Conservation (phyloP, 176 grass and related monocot species). For the Aegilops sharonensis region DNA sequence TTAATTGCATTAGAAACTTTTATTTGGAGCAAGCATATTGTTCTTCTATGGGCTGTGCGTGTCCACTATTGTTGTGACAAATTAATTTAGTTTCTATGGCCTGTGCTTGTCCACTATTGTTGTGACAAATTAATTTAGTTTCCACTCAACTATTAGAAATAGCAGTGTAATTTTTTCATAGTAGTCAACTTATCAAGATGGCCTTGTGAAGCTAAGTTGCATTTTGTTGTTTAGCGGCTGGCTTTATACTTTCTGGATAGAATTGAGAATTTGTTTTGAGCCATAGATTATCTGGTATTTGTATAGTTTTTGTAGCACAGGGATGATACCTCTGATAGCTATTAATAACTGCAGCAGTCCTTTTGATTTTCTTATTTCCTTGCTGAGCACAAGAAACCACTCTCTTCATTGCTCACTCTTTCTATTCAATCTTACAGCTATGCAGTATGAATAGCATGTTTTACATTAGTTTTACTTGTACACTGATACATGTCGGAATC, state of each 20-base stretch:
- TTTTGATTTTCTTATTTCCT: not conserved
- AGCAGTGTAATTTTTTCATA: not conserved
- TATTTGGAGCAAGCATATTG: not conserved
- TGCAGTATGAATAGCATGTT: not conserved
- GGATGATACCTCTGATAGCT: not conserved
- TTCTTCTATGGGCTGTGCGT: not conserved
- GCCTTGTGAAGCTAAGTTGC: not conserved
- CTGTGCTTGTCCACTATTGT: not conserved
- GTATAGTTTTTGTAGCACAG: not conserved
- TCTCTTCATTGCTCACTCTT: not conserved
- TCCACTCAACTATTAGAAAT: constrained; percentile 16
- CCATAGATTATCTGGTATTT: not conserved
- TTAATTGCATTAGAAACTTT: not conserved
- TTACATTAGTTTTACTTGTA: not conserved
- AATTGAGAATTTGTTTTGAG: constrained; percentile 7
- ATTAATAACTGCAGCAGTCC: not conserved
- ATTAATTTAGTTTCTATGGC: constrained; percentile 8
- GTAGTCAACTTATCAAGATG: not conserved
- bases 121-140: constrained; percentile 13
- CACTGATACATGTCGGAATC: not conserved
- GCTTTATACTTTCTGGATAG: not conserved
- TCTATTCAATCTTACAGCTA: constrained; percentile 12
- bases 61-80: not conserved
- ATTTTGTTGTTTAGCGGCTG: constrained; percentile 7
- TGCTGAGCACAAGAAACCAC: not conserved